Percentiles rank a stretch among this genome's conserved stretches.
These are phyloP conservation scores for Backusella sp. DNA, from an alignment of 192 early-diverging fungal species.

Conservation along the genomic window DNA sequence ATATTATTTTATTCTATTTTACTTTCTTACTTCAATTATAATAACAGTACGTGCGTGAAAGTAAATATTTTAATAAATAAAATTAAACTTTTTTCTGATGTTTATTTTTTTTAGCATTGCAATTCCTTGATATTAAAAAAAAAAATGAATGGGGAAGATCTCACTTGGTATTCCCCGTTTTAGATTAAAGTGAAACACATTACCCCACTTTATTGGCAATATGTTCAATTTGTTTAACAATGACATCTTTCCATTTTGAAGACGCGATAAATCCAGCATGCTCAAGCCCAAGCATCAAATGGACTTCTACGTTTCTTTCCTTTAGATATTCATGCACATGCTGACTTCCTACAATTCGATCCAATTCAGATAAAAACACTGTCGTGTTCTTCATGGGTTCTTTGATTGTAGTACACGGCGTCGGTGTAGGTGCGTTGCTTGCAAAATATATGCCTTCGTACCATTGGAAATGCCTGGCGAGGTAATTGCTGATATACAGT, in stretches of 20 bases:
- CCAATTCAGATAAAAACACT: slow-evolving; percentile 47
- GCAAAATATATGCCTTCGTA: slow-evolving; percentile 41
- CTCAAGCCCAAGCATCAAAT: slow-evolving; percentile 43
- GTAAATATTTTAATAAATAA: not conserved
- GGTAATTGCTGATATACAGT: slow-evolving; percentile 59
- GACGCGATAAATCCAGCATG: slow-evolving; percentile 47
- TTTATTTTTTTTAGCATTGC: too few relatives aligned
- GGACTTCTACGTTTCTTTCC: slow-evolving; percentile 34
- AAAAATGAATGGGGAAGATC: not conserved
- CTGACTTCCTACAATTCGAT: slow-evolving; percentile 40
- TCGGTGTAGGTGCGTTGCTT: not conserved
- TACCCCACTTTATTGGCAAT: slow-evolving; percentile 14
- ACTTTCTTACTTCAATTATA: not conserved
- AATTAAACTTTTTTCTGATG: not conserved
- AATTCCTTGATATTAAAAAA: not conserved
- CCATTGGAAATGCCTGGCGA: slow-evolving; percentile 56
- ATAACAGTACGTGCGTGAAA: not conserved
- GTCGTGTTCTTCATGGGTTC: slow-evolving; percentile 15
- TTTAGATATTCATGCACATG: slow-evolving; percentile 39
- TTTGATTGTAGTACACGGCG: not conserved
- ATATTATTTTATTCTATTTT: not conserved
- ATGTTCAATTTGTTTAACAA: slow-evolving; percentile 17
- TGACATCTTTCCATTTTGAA: slow-evolving; percentile 18
- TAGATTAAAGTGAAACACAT: not conserved
- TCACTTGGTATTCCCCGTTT: not conserved